Conservation (phyloP, 169 alveolate species). For the Cryptosporidium muris region DNA sequence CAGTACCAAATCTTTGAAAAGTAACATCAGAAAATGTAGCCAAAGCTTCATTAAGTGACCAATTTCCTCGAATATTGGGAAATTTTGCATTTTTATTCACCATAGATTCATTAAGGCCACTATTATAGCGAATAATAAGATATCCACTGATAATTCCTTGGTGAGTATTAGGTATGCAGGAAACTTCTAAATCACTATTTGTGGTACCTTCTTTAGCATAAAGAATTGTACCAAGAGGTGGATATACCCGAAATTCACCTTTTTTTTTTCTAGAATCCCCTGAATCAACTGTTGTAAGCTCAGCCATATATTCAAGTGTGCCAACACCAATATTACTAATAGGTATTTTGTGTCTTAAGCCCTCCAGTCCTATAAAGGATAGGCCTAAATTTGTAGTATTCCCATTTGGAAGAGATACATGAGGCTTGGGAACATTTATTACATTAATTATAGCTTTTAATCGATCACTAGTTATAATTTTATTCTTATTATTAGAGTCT, state of each 20-base stretch:
- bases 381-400: constrained; percentile 59
- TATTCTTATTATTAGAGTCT: constrained; percentile 43
- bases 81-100: constrained; percentile 10
- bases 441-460: constrained; percentile 42
- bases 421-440: constrained; percentile 51
- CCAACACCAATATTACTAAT: constrained; percentile 56
- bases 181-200: constrained; percentile 47
- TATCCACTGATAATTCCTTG: constrained; percentile 66
- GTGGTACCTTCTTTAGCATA: constrained; percentile 31
- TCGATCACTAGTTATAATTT: constrained; percentile 20
- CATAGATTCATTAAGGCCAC: background rate
- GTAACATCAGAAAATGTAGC: background rate
- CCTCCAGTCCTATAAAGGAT: constrained; percentile 56
- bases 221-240: constrained; percentile 57
- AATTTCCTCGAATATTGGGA: constrained; percentile 40
- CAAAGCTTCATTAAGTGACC: background rate
- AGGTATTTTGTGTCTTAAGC: constrained; percentile 29
- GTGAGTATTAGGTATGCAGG: constrained; percentile 42
- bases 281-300: constrained; percentile 35
- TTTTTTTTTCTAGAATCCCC: constrained; percentile 2
- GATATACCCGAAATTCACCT: constrained; percentile 59
- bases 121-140: constrained; percentile 36
- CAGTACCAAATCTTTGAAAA: background rate
- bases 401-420: constrained; percentile 60
- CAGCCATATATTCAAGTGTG: constrained; percentile 64